phyloP scores from a whole-genome alignment of 208 protist species.

The Trypanosoma conorhini region DNA sequence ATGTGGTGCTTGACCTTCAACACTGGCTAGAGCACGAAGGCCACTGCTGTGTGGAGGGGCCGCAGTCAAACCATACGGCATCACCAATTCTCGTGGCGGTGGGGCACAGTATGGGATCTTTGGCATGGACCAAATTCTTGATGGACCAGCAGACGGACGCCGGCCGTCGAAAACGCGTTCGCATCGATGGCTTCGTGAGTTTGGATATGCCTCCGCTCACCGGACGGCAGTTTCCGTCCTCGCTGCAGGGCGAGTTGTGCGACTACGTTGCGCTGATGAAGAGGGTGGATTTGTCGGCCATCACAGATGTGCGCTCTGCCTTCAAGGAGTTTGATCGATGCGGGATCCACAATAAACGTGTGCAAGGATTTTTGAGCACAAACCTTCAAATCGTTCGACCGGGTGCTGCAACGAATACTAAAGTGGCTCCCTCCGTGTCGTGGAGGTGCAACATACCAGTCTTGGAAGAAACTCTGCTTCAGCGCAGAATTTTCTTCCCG shows the following conservation, averaged over 20 bases:
- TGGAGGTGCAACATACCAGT: constrained; percentile 58
- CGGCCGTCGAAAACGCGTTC: background rate
- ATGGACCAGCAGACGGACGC: constrained; percentile 29
- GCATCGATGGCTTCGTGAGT: constrained; percentile 38
- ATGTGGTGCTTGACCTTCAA: constrained; percentile 40
- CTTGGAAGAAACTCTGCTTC: constrained; percentile 36
- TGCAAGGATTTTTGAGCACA: constrained; percentile 52
- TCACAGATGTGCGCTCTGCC: constrained; percentile 43
- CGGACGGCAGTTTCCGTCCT: constrained; percentile 20
- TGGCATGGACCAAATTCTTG: constrained; percentile 50
- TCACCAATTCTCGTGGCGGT: constrained; percentile 39
- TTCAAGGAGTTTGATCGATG: constrained; percentile 56
- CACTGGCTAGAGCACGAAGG: constrained; percentile 25
- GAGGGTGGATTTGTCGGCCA: constrained; percentile 34
- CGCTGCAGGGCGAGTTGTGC: constrained; percentile 33
- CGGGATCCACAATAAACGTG: constrained; percentile 38
- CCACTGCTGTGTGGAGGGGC: constrained; percentile 1
- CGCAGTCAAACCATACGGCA: background rate
- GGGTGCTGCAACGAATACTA: background rate
- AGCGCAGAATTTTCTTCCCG: constrained; percentile 43
- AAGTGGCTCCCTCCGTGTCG: constrained; percentile 4
- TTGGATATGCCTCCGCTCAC: constrained; percentile 64
- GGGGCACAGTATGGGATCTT: constrained; percentile 70
- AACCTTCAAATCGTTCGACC: constrained; percentile 41
- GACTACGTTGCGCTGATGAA: constrained; percentile 46